Base-by-base conservation (phyloP, 225 moss, liverwort and hornwort species). In the Thuidium tamariscinum region DNA sequence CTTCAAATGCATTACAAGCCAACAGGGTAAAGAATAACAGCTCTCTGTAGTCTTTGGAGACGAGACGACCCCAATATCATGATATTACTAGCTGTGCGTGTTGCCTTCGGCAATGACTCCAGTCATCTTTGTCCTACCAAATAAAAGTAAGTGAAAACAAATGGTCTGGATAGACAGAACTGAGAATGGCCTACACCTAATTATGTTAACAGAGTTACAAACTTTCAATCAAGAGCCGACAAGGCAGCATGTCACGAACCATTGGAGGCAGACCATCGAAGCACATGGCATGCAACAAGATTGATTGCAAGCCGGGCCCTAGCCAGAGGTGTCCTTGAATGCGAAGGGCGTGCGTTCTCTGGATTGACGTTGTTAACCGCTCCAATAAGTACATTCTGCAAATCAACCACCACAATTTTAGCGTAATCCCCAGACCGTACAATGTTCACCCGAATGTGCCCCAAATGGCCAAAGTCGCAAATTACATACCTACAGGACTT, bases 251-350 rank as follows among this genome's bases (percentile, higher is more conserved):
- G 72, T 92, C 88, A 95, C 63, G 93, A 90, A 82, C 96, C 96
- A 89, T 88, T 95, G 54, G 95, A 90, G 79, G 95, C 90, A 54
- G 98, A 94, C 96, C 95, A 94, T 82, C 98, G 92, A 75, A 97
- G 90, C 48, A 98, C 94, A 51, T 97, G 96, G 90, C 96, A 95
- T 42, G 95, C 98, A 70, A 96, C 96, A 83, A 94, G 94, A 65
- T 91, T 95, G 57, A 97, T 94, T 32, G 98, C 98, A 81, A 96
- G 94, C 74, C 94, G 95, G 74, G 96, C 98, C 91, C 95, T 94
- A 44, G 95, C 96, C 80, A 96, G 87, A 23, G 95, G 95, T 84
- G 84, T 92, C 85, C 97, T 96, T 85, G 96, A 91, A 83, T 94
- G 91, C 34, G 90, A 89, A 77, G 84, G 86, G n/a, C 93, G 93